phyloP scores from a whole-genome alignment of 176 grass and related monocot genomes.

The Otatea glauca region DNA sequence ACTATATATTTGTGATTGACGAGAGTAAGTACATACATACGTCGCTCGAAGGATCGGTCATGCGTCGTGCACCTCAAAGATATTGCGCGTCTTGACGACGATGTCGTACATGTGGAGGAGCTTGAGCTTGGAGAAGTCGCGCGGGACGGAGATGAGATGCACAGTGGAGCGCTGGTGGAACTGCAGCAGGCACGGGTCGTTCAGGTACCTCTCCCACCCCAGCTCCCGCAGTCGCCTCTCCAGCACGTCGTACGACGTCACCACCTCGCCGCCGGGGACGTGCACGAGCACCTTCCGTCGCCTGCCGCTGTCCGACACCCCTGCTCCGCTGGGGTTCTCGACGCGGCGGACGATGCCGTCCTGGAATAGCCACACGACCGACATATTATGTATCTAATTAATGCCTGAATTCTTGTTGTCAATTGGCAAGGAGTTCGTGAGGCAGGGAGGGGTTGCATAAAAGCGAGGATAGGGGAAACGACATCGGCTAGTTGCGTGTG shows the following conservation, averaged over 20 bases:
- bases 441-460: too few relatives aligned
- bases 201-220: constrained; percentile 54
- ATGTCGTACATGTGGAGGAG: constrained; percentile 62
- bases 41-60: background rate
- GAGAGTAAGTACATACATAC: background rate
- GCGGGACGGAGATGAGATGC: constrained; percentile 57
- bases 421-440: too few relatives aligned
- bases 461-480: too few relatives aligned
- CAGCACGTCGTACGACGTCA: constrained; percentile 52
- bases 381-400: constrained; percentile 6
- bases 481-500: too few relatives aligned
- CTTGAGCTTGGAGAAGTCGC: constrained; percentile 46
- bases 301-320: background rate
- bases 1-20: too few relatives aligned
- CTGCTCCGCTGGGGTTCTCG: constrained; percentile 32
- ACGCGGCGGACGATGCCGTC: constrained; percentile 55
- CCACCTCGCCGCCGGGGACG: constrained; percentile 38
- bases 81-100: constrained; percentile 54
- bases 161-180: constrained; percentile 53
- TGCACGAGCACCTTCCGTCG: constrained; percentile 49
- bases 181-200: constrained; percentile 48
- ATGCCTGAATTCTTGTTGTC: too few relatives aligned
- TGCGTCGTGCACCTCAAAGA: constrained; percentile 59
- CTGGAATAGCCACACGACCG: constrained; percentile 70
- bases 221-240: constrained; percentile 40